Evolutionary conservation across 1,284 basidiomycete species (phyloP).

Genomic region (Sporisorium reilianum): DNA sequence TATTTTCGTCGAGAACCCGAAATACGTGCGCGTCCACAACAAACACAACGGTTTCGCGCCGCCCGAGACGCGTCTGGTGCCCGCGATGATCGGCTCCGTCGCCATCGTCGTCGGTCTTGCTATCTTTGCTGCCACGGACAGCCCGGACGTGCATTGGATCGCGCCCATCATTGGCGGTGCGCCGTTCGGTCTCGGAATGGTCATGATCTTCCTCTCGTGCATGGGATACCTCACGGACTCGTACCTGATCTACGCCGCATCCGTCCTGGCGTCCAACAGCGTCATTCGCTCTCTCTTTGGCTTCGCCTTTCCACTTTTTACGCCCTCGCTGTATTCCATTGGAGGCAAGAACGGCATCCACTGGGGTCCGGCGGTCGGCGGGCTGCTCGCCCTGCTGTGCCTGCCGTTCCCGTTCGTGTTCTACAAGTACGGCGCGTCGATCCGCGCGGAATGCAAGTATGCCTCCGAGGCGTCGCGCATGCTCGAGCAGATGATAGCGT

Average conservation of each 20-base stretch:
- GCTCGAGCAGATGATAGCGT: constrained; percentile 41
- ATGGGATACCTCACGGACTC: constrained; percentile 73
- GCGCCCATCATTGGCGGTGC: constrained; percentile 52
- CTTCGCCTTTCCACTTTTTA: constrained; percentile 73
- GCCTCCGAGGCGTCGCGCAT: constrained; percentile 39
- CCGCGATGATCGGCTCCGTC: constrained; percentile 66
- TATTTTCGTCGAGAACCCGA: constrained; percentile 59
- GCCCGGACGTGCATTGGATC: constrained; percentile 68
- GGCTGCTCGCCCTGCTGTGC: constrained; percentile 77
- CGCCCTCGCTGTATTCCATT: constrained; percentile 72
- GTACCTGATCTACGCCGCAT: constrained; percentile 73
- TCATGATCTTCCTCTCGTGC: constrained; percentile 74
- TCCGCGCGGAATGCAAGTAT: constrained; percentile 71
- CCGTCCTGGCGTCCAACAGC: constrained; percentile 76
- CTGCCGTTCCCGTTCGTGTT: constrained; percentile 76
- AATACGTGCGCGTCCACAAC: constrained; percentile 49
- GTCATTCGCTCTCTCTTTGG: constrained; percentile 78
- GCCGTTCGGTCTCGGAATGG: constrained; percentile 60
- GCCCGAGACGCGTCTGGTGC: constrained; percentile 57
- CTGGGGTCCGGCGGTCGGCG: constrained; percentile 80
- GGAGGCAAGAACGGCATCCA: constrained; percentile 75
- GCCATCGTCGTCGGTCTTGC: constrained; percentile 70
- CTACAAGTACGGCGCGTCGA: constrained; percentile 71
- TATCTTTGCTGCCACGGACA: constrained; percentile 63
- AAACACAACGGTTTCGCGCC: constrained; percentile 61